Evolutionary conservation across 306 rosid genomes (phyloP).

Genomic region (Trifolium dubium): DNA sequence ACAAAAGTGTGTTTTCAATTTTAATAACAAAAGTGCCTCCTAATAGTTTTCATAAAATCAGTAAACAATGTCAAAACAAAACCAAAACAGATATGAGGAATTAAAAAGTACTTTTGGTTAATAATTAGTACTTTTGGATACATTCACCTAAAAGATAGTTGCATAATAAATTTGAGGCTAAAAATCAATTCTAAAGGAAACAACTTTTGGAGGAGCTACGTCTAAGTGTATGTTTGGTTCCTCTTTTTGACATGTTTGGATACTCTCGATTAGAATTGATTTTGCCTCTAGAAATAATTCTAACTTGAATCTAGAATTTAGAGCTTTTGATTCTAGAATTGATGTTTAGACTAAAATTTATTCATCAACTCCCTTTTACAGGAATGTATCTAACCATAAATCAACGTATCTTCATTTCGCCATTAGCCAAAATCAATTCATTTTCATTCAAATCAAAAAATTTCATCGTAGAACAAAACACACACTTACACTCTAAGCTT

Average conservation of each 20-base stretch:
- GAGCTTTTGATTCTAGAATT: neutral
- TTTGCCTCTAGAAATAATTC: neutral
- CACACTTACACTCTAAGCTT: neutral
- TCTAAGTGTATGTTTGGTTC: neutral
- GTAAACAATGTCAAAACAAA: neutral
- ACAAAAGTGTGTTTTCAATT: neutral
- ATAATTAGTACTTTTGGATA: neutral
- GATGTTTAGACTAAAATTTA: neutral
- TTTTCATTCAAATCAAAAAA: neutral
- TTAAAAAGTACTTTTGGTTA: neutral
- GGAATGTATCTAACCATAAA: neutral
- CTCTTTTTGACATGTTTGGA: neutral
- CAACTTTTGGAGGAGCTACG: too few relatives aligned
- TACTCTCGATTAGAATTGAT: neutral
- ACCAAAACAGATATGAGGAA: neutral
- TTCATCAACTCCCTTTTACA: neutral
- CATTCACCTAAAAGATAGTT: neutral
- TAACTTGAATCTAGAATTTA: neutral
- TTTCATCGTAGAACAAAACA: too few relatives aligned
- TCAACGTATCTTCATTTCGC: neutral
- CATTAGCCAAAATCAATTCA: neutral
- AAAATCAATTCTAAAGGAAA: neutral
- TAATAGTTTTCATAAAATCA: neutral
- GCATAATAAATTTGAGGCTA: neutral
- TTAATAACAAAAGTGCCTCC: neutral